A percentile compares a stretch with the other conserved stretches of the same genome.
Conservation (phyloP, 768 basidiomycete genomes). For the Gloeophyllum trabeum region DNA sequence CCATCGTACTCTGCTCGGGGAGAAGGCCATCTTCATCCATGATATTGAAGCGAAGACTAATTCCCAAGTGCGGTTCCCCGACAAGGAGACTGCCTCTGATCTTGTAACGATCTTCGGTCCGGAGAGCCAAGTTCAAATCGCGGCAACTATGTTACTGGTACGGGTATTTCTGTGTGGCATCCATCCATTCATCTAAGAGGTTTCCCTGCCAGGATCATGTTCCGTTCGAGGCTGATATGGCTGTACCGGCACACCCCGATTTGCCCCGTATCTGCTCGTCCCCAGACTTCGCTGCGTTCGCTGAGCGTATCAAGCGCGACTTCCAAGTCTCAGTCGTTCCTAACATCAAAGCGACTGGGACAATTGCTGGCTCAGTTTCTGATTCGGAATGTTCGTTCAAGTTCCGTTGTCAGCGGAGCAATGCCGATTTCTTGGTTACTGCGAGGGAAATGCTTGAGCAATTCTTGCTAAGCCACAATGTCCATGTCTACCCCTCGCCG, state of each 20-base stretch:
- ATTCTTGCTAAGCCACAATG: conserved; percentile 74
- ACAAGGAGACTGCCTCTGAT: conserved; percentile 91
- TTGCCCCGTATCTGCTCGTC: conserved; percentile 65
- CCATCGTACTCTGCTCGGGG: conserved; percentile 89
- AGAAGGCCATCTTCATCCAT: conserved; percentile 94
- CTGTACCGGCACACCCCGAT: conserved; percentile 75
- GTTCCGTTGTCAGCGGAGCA: conserved; percentile 90
- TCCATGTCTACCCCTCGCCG: conserved; percentile 72
- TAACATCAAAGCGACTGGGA: conserved; percentile 44
- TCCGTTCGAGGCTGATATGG: conserved; percentile 92
- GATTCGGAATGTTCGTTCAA: conserved; percentile 83
- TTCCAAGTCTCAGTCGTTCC: conserved; percentile 85
- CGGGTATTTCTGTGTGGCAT: conserved; percentile 14
- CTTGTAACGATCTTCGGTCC: conserved; percentile 95
- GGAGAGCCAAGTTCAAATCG: conserved; percentile 93
- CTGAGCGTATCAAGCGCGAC: conserved; percentile 88
- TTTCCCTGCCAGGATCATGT: conserved; percentile 83
- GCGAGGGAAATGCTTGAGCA: conserved; percentile 91
- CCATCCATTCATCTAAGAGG: conserved; percentile 1
- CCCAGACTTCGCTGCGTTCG: conserved; percentile 76
- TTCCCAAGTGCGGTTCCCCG: conserved; percentile 84
- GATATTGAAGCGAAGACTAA: conserved; percentile 97
- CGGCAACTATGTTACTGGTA: conserved; percentile 90
- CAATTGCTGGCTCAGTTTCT: conserved; percentile 37
- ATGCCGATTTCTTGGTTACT: conserved; percentile 85